phyloP scores from a whole-genome alignment of 768 basidiomycete genomes.

The Leccinum truebloodii region DNA sequence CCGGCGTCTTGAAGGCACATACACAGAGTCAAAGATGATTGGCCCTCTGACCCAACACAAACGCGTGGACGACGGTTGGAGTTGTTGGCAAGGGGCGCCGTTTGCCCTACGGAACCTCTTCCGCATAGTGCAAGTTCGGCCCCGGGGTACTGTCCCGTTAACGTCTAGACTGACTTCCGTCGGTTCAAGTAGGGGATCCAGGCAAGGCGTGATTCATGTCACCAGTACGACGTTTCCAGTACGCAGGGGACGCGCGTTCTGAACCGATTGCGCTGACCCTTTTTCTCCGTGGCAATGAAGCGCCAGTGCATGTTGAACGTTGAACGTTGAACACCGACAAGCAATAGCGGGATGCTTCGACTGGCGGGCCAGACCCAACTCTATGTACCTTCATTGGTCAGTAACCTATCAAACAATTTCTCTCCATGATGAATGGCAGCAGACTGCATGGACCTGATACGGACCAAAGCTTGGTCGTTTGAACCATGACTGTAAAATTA shows the following conservation, averaged over 20 bases:
- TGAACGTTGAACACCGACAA: neutral
- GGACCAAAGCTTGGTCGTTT: neutral
- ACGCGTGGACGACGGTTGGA: neutral
- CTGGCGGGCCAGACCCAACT: neutral
- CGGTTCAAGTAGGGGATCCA: no score
- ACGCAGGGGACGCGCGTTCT: no score
- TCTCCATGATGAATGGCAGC: neutral
- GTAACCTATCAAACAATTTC: neutral
- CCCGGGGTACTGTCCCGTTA: neutral
- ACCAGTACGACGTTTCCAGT: no score
- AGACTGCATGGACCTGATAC: neutral
- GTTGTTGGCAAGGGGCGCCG: no score
- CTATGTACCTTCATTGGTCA: neutral
- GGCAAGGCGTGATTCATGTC: no score
- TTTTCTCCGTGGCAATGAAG: no score
- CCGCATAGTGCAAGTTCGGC: neutral
- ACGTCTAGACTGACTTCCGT: neutral
- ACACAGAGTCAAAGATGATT: neutral
- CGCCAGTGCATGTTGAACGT: no score
- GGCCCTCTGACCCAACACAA: neutral
- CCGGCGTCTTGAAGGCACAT: neutral
- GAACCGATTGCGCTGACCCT: no score
- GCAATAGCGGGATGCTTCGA: neutral
- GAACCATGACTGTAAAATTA: conserved; percentile 12
- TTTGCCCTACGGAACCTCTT: neutral